phyloP scores from a whole-genome alignment of 306 rosid species.

The Cotoneaster glaucophyllus region DNA sequence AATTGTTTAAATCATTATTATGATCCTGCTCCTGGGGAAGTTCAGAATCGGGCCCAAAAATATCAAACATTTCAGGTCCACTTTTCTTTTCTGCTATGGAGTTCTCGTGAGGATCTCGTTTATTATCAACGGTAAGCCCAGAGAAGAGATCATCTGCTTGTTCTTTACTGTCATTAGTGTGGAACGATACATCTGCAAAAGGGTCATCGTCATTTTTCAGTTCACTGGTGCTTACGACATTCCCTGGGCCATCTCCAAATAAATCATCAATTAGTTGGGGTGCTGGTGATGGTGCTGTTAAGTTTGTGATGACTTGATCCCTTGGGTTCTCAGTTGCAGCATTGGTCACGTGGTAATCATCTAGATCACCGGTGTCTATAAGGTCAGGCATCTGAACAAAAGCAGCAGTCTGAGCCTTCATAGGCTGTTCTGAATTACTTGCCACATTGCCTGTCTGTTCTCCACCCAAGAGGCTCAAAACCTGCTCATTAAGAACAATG shows the following conservation, averaged over 20 bases:
- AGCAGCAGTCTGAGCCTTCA: conserved; percentile 30
- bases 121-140: conserved; percentile 68
- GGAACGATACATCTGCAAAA: conserved; percentile 90
- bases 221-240: conserved; percentile 35
- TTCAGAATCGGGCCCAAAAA: conserved; percentile 52
- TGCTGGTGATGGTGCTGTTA: conserved; percentile 37
- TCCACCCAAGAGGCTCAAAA: conserved; percentile 68
- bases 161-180: conserved; percentile 48
- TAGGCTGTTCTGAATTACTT: conserved; percentile 45
- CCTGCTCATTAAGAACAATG: conserved; percentile 46
- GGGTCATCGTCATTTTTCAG: conserved; percentile 72
- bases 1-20: conserved; percentile 37
- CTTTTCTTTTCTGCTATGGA: conserved; percentile 29
- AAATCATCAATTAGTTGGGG: conserved; percentile 70
- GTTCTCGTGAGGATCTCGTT: conserved; percentile 30
- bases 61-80: conserved; percentile 56
- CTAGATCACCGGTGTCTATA: conserved; percentile 75
- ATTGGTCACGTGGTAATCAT: conserved; percentile 25
- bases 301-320: conserved; percentile 38
- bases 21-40: conserved; percentile 29
- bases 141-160: conserved; percentile 69
- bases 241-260: conserved; percentile 61
- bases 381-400: conserved; percentile 66
- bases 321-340: conserved; percentile 26
- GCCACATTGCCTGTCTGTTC: conserved; percentile 41